Evolutionary conservation across 2,329 filamentous ascomycete species (phyloP).

Genomic region (Ramularia endophylla): DNA sequence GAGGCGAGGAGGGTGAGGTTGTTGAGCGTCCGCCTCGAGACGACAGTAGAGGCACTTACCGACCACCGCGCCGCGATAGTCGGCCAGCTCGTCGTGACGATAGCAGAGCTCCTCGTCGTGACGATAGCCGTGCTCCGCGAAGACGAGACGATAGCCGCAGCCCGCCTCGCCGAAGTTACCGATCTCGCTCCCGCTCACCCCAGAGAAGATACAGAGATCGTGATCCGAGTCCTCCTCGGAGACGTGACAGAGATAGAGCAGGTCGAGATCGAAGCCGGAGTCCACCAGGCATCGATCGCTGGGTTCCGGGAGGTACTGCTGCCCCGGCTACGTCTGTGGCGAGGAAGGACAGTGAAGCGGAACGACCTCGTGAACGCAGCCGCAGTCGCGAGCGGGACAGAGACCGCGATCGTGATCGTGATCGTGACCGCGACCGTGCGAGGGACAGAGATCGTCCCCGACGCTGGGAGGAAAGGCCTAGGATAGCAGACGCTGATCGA

Average conservation of each 20-base stretch:
- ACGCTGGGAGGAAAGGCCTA: slow-evolving; percentile 23
- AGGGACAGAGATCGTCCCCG: slow-evolving; percentile 14
- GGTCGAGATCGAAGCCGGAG: slow-evolving; percentile 22
- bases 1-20: slow-evolving; percentile 28
- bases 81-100: slow-evolving; percentile 7
- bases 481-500: slow-evolving; percentile 21
- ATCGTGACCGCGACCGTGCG: slow-evolving; percentile 25
- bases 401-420: slow-evolving; percentile 16
- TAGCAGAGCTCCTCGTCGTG: too few species aligned
- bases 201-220: slow-evolving; percentile 14
- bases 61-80: slow-evolving; percentile 10
- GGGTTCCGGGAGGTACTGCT: slow-evolving; percentile 31
- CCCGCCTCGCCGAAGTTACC: slow-evolving; percentile 16
- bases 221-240: slow-evolving; percentile 8
- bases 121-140: slow-evolving; percentile 5
- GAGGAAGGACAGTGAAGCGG: slow-evolving; percentile 23
- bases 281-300: slow-evolving; percentile 34
- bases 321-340: slow-evolving; percentile 5
- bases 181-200: slow-evolving; percentile 18
- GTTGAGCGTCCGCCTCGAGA: slow-evolving; percentile 22
- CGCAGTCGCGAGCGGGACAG: slow-evolving; percentile 15
- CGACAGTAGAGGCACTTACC: slow-evolving; percentile 13
- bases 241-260: slow-evolving; percentile 5
- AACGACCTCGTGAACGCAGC: slow-evolving; percentile 9
- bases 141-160: slow-evolving; percentile 23